Evolutionary conservation across 2,329 filamentous ascomycete species (phyloP).

Genomic region (Fusarium tricinctum): DNA sequence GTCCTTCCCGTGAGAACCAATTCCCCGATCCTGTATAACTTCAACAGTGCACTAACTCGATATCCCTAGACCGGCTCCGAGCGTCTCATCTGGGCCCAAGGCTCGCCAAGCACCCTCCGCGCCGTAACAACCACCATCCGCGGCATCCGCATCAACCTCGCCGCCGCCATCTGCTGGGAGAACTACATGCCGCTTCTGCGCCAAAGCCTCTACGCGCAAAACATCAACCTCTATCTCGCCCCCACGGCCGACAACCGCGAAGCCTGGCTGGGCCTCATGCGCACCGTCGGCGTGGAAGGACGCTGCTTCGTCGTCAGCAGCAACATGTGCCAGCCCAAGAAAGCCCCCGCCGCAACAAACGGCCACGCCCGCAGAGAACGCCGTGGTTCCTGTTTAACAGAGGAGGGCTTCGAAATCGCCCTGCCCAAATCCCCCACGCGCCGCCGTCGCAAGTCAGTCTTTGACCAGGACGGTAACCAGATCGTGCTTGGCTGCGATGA

Average conservation of each 20-base stretch:
- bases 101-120: constrained; percentile 80
- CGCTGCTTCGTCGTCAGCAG: constrained; percentile 87
- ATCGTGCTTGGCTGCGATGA: constrained; percentile 61
- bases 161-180: constrained; percentile 94
- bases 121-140: constrained; percentile 85
- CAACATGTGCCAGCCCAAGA: constrained; percentile 79
- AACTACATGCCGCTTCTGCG: constrained; percentile 94
- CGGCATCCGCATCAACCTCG: constrained; percentile 83
- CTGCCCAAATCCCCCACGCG: constrained; percentile 53
- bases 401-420: constrained; percentile 64
- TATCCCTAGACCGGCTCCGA: constrained; percentile 78
- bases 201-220: constrained; percentile 87
- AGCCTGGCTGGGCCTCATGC: constrained; percentile 86
- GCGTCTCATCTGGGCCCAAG: constrained; percentile 90
- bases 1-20: constrained; percentile 81
- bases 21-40: constrained; percentile 23
- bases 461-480: constrained; percentile 69
- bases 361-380: constrained; percentile 19
- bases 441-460: constrained; percentile 58
- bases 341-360: not conserved
- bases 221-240: constrained; percentile 91
- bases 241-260: constrained; percentile 89
- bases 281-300: constrained; percentile 84
- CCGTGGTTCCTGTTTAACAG: constrained; percentile 59
- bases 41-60: not conserved